Base-by-base conservation (phyloP, 2,329 filamentous ascomycete genomes). In the Fonsecaea monophora region DNA sequence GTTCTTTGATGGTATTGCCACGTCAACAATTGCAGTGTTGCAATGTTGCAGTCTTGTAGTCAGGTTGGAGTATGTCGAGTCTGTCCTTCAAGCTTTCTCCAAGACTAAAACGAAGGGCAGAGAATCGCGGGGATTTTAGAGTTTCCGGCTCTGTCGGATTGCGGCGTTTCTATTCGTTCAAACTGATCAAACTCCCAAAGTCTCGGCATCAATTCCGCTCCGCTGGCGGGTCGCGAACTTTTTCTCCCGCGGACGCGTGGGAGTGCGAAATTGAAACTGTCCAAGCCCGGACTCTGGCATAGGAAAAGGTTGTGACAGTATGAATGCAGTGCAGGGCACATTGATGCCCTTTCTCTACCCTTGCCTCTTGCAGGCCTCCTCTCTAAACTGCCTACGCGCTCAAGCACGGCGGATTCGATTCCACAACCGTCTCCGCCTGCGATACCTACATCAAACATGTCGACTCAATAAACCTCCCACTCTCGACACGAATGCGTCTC, bases 341-440 rank as follows among this genome's bases (percentile, higher is more conserved):
- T 66, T 75, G 61, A 71, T 78, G 70, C 76, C 75, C 21, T 79
- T 78, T 65, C 75, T 78, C 42, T 78, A 78, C 57, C 76, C 77
- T 7, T 77, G 70, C 59, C 56, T 76, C 18, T 69, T 68, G 37
- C 59, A 50, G 10, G 2, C 13, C 15, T 18, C 62, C 34, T 54
- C 68, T 34, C 71, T 72, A 60, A 62, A 65, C 56, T 68, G 65
- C 38, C 53, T 70, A 18, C 60, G 60, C 48, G 32, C 13, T 56
- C 45, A 40, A 59, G 32, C 65, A 54, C 45, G 18, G 13, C 45
- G 45, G 45, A 50, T 50, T 50, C 45, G n/a, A 25, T 21, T 50
- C 25, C 18, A 50, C 18, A 50, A 21, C 45, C 45, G 45, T 25
- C 65, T 42, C 60, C 62, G 68, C 56, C 58, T 63, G 38, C 65